Evolutionary conservation across 2,329 filamentous ascomycete genomes (phyloP), one percentile per base, ranked within the genome.

Genomic region (Pyrenochaeta sp.): DNA sequence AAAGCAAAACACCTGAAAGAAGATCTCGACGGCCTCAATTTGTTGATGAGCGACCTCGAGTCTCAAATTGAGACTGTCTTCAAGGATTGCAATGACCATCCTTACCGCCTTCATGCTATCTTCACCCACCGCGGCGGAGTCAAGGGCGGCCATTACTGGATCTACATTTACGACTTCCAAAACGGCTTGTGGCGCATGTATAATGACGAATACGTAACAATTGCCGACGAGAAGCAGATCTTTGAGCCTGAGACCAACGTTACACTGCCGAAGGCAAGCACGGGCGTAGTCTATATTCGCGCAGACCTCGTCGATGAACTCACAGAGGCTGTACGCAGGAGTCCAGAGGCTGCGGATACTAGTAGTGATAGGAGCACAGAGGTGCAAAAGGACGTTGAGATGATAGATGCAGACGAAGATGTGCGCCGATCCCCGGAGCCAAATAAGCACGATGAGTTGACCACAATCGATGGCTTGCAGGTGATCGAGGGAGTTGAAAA

Each of bases 111-210:
- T 4, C 93, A 97, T 64, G 91, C 94, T 0, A 90, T 97, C 29
- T 96, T 99, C 69, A 94, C 97, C 66, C 95, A 99, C 73, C 88
- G 90, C 17, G 91, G 91, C 29, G 81, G 82, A 7, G 67, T 74
- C 1, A 67, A 69, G 12, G 83, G 83, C 27, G 95, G 95, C 0
- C 95, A 99, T 75, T 99, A 98, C 78, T 97, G 92, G 89, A 92
- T 97, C 39, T 97, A 93, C 84, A 96, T 99, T 60, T 90, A 88
- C 69, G 95, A 98, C 77, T 96, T 96, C 74, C 85, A 88, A 60
- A 85, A 86, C 41, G 79, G 87, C 31, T 81, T 93, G 17, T 99
- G 95, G 93, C 88, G 92, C 51, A 92, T 91, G 69, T 99, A 97
- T 81, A 99, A 99, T 72, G 95, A 99, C 68, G 89, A 89, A 48